A percentile compares a stretch with the other conserved stretches of the same genome.
Evolutionary conservation across 805 yeast species (phyloP).

Genomic region (Nakazawaea sp.): DNA sequence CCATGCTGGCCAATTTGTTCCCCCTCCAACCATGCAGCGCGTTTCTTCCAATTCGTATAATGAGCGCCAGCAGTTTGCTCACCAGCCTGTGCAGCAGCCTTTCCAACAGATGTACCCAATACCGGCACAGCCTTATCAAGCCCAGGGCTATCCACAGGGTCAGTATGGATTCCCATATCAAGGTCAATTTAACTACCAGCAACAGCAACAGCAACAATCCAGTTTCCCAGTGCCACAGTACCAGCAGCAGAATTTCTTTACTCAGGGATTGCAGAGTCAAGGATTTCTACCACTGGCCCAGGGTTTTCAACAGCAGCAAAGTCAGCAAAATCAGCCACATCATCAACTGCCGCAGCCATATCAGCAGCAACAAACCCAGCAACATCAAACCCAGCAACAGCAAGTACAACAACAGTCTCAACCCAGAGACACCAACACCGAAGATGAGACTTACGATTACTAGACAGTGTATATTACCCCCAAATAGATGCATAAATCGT

Average conservation of each 20-base stretch:
- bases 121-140: slow-evolving; percentile 10
- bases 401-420: slow-evolving; percentile 17
- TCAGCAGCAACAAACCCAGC: neutral
- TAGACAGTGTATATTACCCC: neutral
- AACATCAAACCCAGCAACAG: slow-evolving; percentile 7
- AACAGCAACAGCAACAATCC: slow-evolving; percentile 12
- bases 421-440: neutral
- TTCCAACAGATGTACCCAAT: too few relatives aligned
- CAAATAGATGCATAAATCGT: neutral
- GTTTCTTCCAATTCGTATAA: slow-evolving; percentile 9
- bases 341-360: neutral
- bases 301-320: too few relatives aligned
- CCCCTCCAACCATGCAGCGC: slow-evolving; percentile 7
- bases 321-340: too few relatives aligned
- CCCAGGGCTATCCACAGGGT: slow-evolving; percentile 6
- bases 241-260: too few relatives aligned
- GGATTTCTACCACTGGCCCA: too few relatives aligned
- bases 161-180: neutral
- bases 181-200: slow-evolving; percentile 10
- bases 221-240: slow-evolving; percentile 1
- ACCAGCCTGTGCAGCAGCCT: neutral
- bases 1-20: slow-evolving; percentile 1
- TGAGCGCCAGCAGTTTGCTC: slow-evolving; percentile 1
- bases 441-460: neutral
- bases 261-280: too few relatives aligned